These are phyloP conservation scores for Endoconidiophora polonica DNA, from an alignment of 2,329 filamentous ascomycete genomes.

Conservation along the genomic window DNA sequence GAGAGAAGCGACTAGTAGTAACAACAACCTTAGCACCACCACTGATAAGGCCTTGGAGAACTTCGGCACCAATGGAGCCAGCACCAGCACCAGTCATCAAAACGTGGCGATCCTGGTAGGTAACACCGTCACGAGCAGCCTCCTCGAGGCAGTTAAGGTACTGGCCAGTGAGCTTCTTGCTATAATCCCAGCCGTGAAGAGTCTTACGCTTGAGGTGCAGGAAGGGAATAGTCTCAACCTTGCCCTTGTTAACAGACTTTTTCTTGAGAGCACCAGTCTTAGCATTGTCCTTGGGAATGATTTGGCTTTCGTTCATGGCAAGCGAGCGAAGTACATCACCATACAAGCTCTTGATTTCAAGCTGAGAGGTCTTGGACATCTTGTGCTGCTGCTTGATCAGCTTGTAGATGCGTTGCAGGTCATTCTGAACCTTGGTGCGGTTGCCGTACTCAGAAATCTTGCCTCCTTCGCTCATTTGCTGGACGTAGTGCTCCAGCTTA, in stretches of 20 bases:
- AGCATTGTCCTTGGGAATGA: constrained; percentile 73
- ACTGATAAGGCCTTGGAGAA: constrained; percentile 86
- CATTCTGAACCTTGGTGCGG: constrained; percentile 93
- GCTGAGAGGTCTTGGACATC: constrained; percentile 85
- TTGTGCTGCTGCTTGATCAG: constrained; percentile 97
- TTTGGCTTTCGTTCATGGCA: constrained; percentile 96
- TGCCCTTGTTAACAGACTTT: constrained; percentile 56
- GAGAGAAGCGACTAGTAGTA: constrained; percentile 90
- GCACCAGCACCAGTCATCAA: constrained; percentile 97
- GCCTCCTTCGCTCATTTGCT: constrained; percentile 94
- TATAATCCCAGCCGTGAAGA: constrained; percentile 94
- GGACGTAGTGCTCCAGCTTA: constrained; percentile 96
- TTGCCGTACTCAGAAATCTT: constrained; percentile 99
- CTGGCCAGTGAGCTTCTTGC: constrained; percentile 88
- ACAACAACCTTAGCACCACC: constrained; percentile 95
- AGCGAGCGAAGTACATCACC: constrained; percentile 85
- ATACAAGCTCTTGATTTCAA: constrained; percentile 93
- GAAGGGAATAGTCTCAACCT: constrained; percentile 95
- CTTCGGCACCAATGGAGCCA: constrained; percentile 93
- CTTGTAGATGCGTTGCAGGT: constrained; percentile 89
- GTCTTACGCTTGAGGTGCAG: constrained; percentile 89
- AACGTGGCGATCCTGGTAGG: constrained; percentile 85
- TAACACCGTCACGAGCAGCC: constrained; percentile 73
- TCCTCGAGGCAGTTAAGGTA: constrained; percentile 88
- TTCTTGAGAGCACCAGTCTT: constrained; percentile 42